Percentiles rank a stretch among this genome's conserved stretches.
These are phyloP conservation scores for Sclerotinia minor DNA, from an alignment of 2,329 filamentous ascomycete species.

Conservation along the genomic window DNA sequence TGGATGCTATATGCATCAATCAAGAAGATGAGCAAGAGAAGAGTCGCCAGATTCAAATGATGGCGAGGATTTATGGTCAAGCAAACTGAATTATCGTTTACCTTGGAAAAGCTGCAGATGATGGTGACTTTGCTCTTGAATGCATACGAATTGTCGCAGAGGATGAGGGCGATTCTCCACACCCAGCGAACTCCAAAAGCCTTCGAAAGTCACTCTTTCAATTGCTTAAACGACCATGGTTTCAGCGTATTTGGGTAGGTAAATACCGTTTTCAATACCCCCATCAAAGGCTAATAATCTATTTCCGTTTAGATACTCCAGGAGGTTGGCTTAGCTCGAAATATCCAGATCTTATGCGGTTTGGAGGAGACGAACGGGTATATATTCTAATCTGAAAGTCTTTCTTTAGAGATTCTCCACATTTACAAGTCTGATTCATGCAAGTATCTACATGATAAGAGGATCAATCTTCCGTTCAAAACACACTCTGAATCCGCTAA, in stretches of 20 bases:
- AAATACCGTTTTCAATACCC: neutral
- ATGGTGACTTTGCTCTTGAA: slow-evolving; percentile 20
- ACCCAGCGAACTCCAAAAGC: no score
- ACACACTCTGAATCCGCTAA: neutral
- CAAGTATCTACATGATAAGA: neutral
- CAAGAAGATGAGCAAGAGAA: slow-evolving; percentile 18
- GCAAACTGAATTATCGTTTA: slow-evolving; percentile 27
- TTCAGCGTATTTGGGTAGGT: slow-evolving; percentile 27
- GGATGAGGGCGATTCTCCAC: neutral
- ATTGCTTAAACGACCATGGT: slow-evolving; percentile 24
- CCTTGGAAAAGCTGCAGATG: slow-evolving; percentile 26
- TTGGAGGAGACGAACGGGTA: neutral
- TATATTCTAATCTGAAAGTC: neutral
- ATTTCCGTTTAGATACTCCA: neutral
- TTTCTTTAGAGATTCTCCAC: neutral
- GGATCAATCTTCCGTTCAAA: neutral
- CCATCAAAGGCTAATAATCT: no score
- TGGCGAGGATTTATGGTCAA: slow-evolving; percentile 28
- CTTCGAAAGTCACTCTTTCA: neutral
- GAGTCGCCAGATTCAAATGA: slow-evolving; percentile 23
- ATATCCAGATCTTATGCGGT: neutral
- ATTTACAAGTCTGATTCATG: neutral
- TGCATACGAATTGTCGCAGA: slow-evolving; percentile 18
- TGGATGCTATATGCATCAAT: slow-evolving; percentile 23
- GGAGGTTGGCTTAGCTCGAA: slow-evolving; percentile 2